A percentile compares a stretch with the other conserved stretches of the same genome.
phyloP scores from a whole-genome alignment of 192 early-diverging fungal genomes.

The Podila horticola region DNA sequence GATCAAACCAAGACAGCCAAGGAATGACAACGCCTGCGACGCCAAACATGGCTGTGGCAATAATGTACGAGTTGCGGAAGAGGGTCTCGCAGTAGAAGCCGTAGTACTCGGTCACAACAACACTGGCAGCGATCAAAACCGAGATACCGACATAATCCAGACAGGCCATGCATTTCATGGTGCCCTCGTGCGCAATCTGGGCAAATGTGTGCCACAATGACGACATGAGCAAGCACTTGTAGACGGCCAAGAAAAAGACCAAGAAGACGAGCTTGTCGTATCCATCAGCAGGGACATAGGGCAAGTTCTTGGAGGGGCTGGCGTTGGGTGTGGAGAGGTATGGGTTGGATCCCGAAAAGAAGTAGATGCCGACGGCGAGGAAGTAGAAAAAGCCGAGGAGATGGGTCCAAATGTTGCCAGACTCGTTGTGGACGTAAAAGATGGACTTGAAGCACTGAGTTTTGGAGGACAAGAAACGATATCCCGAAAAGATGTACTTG shows the following conservation, averaged over 20 bases:
- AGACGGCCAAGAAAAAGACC: conserved; percentile 67
- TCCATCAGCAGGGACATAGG: conserved; percentile 46
- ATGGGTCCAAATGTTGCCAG: conserved; percentile 77
- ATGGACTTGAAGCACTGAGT: conserved; percentile 66
- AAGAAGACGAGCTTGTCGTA: conserved; percentile 61
- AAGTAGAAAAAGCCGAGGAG: conserved; percentile 69
- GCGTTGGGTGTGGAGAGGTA: conserved; percentile 35
- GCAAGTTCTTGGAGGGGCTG: conserved; percentile 28
- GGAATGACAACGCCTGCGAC: conserved; percentile 60
- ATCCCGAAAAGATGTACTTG: conserved; percentile 60
- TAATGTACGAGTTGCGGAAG: conserved; percentile 57
- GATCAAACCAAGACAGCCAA: conserved; percentile 64
- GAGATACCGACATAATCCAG: conserved; percentile 75
- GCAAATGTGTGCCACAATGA: conserved; percentile 72
- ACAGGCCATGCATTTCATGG: conserved; percentile 66
- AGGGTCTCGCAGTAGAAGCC: conserved; percentile 62
- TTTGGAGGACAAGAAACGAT: conserved; percentile 64
- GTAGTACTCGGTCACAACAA: conserved; percentile 68
- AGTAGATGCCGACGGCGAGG: conserved; percentile 63
- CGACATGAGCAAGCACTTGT: conserved; percentile 68
- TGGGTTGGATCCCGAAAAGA: conserved; percentile 52
- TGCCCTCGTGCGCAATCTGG: conserved; percentile 60
- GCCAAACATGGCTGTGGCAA: conserved; percentile 59
- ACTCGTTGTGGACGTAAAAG: conserved; percentile 75
- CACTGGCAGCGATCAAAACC: conserved; percentile 67